A percentile compares a stretch with the other conserved stretches of the same genome.
These are phyloP conservation scores for Plasmodium gonderi DNA, from an alignment of 169 alveolate genomes.

Conservation along the genomic window DNA sequence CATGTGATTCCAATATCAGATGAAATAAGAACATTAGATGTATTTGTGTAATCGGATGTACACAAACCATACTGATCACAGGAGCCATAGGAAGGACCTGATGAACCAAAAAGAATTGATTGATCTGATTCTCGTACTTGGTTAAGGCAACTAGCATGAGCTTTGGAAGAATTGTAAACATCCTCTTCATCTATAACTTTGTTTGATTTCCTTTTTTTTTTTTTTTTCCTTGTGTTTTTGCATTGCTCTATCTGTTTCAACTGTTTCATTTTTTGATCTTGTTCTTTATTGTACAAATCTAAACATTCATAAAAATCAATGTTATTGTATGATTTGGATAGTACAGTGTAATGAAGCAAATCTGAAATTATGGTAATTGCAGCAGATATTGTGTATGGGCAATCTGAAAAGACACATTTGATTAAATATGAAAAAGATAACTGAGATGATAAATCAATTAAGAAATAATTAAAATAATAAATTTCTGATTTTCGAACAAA, in stretches of 20 bases:
- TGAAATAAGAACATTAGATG: background rate
- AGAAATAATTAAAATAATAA: constrained; percentile 67
- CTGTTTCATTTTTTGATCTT: constrained; percentile 11
- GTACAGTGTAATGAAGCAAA: constrained; percentile 24
- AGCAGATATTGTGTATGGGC: constrained; percentile 57
- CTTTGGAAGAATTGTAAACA: background rate
- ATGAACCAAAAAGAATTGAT: too few relatives aligned
- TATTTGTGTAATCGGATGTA: too few relatives aligned
- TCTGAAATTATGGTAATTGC: constrained; percentile 66
- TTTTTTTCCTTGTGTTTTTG: background rate
- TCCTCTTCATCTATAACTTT: constrained; percentile 14
- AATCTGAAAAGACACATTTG: constrained; percentile 52
- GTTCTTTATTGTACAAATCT: constrained; percentile 42
- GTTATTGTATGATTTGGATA: constrained; percentile 27
- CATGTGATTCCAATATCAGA: background rate
- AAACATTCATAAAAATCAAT: constrained; percentile 58
- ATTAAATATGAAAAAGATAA: constrained; percentile 29
- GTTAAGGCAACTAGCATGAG: background rate
- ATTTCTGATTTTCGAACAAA: constrained; percentile 54
- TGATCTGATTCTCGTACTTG: background rate
- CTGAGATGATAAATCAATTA: constrained; percentile 46
- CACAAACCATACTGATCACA: background rate
- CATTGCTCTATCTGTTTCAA: constrained; percentile 3
- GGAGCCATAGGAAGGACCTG: background rate
- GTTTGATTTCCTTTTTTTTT: constrained; percentile 25